Evolutionary conservation across 1,139 yeast species (phyloP), one percentile per base, ranked within the genome.

Genomic region (Starmera stellimalicola): DNA sequence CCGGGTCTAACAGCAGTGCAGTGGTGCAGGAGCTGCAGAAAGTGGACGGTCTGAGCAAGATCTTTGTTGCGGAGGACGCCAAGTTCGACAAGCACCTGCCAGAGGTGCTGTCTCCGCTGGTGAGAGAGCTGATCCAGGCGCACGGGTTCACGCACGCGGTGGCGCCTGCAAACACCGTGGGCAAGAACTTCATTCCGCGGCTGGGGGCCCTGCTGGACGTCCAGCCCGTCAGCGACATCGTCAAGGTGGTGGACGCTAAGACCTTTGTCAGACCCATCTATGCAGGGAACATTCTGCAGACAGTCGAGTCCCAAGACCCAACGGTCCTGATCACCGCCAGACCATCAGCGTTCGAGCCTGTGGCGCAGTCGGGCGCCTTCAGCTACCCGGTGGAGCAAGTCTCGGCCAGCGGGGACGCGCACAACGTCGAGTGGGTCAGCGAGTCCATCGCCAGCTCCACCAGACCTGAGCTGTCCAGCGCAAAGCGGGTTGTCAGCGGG

Each of bases 181-280:
- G 97, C 33, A 88, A 88, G 57, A 81, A 82, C 41, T 62, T 88
- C 30, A 63, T 91, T 36, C 97, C 98, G 26, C 70, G 98, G 46
- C 68, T 83, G 23, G 94, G 84, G 24, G 96, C 96, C 2, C 51
- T 81, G 37, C 62, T 88, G 38, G 95, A 91, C 51, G 70, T 73
- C 18, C 97, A 91, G 62, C 97, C 96, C 30, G 62, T 91, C 36
- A 74, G 88, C 26, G 97, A 91, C 51, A 70, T 91, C 39, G 71
- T 71, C 44, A 73, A 73, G 51, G 78, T 91, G 29, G 71, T 70
- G 43, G 65, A 75, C 34, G 67, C 72, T 18, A 70, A 70, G 41
- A 83, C 94, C 6, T 91, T 91, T 59, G 77, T 78, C 25, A 78
- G 97, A 55, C 97, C 97, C 33, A 85, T 91, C 33, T 91, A 85